Evolutionary conservation across 108 stramenopile species (phyloP).

Genomic region (Skeletonema tropicum): DNA sequence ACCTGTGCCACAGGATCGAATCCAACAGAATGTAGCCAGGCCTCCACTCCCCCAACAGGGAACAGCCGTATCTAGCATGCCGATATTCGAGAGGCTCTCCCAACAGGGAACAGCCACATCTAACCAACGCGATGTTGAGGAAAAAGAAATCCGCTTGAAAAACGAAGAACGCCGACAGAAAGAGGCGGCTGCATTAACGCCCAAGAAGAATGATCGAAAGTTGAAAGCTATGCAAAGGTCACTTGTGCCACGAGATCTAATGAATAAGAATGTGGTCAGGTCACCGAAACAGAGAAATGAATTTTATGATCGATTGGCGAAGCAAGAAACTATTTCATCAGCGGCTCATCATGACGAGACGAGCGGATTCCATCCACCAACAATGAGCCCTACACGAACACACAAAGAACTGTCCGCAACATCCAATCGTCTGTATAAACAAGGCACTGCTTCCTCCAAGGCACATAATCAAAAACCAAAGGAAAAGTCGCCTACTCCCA

Average conservation of each 20-base stretch:
- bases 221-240: not conserved
- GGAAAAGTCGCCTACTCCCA: not conserved
- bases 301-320: conserved; percentile 19
- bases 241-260: conserved; percentile 12
- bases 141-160: conserved; percentile 13
- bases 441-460: conserved; percentile 18
- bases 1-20: conserved; percentile 15
- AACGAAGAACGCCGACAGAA: conserved; percentile 6
- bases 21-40: not conserved
- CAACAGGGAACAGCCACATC: conserved; percentile 21
- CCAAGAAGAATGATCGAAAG: conserved; percentile 1
- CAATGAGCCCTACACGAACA: conserved; percentile 8
- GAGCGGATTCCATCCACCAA: not conserved
- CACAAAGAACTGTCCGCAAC: not conserved
- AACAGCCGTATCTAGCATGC: not conserved
- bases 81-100: conserved; percentile 18
- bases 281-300: conserved; percentile 16
- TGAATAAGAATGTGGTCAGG: conserved; percentile 1
- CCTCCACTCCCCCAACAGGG: not conserved
- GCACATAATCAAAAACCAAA: conserved; percentile 11
- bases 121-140: conserved; percentile 8
- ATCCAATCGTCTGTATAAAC: conserved; percentile 18
- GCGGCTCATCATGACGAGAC: conserved; percentile 19
- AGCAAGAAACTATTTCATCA: conserved; percentile 19
- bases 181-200: not conserved